These are phyloP conservation scores for Knoxdaviesia proteae DNA, from an alignment of 2,329 filamentous ascomycete species.

Conservation along the genomic window DNA sequence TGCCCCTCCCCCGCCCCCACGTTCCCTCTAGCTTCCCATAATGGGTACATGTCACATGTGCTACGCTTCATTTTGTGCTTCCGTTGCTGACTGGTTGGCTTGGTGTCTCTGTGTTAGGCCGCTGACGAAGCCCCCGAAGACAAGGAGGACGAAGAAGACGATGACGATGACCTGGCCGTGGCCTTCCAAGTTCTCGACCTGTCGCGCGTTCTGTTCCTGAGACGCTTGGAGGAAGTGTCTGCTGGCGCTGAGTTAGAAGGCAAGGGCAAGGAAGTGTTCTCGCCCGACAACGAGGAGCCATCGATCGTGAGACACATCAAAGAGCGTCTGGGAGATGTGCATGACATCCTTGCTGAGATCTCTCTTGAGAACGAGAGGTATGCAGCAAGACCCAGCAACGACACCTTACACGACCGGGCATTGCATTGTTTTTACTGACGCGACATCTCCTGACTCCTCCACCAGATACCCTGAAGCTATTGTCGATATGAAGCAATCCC, in stretches of 20 bases:
- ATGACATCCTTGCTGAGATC: conserved; percentile 87
- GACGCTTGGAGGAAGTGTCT: conserved; percentile 23
- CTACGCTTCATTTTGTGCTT: not conserved
- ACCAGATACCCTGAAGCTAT: conserved; percentile 64
- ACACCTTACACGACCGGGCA: not conserved
- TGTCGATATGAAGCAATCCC: conserved; percentile 55
- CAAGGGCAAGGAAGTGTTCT: conserved; percentile 12
- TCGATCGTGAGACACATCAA: conserved; percentile 40
- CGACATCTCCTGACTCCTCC: conserved; percentile 1
- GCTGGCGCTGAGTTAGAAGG: conserved; percentile 7
- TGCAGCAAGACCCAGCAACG: conserved; percentile 3
- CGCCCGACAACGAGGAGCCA: conserved; percentile 18
- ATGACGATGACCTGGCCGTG: conserved; percentile 54
- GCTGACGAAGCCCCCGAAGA: conserved; percentile 16
- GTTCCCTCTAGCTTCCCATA: too few species aligned
- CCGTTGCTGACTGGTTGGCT: conserved; percentile 4
- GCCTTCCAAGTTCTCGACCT: conserved; percentile 75
- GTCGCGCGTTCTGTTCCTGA: conserved; percentile 43
- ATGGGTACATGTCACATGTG: too few species aligned
- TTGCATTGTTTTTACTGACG: not conserved
- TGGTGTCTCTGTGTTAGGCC: conserved; percentile 5
- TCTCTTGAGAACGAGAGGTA: conserved; percentile 85
- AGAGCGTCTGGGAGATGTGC: conserved; percentile 76
- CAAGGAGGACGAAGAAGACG: conserved; percentile 30
- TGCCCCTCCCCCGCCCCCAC: conserved; percentile 6